Evolutionary conservation across 2,329 filamentous ascomycete genomes (phyloP), one percentile per base, ranked within the genome.

Genomic region (Ascochyta fabae): DNA sequence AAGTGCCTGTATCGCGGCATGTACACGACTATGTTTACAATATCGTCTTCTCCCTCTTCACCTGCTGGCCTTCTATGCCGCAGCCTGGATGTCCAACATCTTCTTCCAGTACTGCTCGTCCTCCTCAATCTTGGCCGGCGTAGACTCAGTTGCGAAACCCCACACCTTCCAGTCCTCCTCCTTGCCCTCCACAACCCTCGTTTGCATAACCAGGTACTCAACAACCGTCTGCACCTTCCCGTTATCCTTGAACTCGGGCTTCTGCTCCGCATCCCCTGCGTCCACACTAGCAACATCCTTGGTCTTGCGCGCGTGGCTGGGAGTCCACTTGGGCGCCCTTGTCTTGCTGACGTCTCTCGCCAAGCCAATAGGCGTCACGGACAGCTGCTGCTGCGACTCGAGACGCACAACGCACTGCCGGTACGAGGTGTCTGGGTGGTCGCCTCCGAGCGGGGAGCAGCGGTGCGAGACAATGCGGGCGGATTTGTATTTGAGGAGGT

Each of bases 161-260:
- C 87, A 88, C 46, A 90, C 73, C 69, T 79, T 80, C 88, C 88
- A 91, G 2, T 80, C 77, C 26, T 72, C 75, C 52, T 80, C 71
- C 67, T 78, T 69, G 31, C 79, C 80, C 2, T 65, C 58, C 41
- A 78, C 83, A 19, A 82, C 84, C 49, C 68, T 73, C 42, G 75
- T 76, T 67, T 86, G 84, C 41, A 91, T 61, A 35, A 89, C 86
- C 4, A 91, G 60, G 66, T 90, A 85, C 78, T 92, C 89, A 1
- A 81, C 71, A 62, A 87, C 80, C 39, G n/a, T 56, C 44, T 58
- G 51, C 49, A 39, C 46, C 49, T 22, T 44, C 16, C 42, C 44
- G n/a, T 27, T 45, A 8, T 49, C 35, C 45, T 33, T 38, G 36
- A 42, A 12, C 33, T 57, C 42, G 31, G 44, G 27, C 19, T 13